Percentiles rank a stretch among this genome's conserved stretches.
Conservation (phyloP, 176 grass and related monocot species). For the Chloris gayana region DNA sequence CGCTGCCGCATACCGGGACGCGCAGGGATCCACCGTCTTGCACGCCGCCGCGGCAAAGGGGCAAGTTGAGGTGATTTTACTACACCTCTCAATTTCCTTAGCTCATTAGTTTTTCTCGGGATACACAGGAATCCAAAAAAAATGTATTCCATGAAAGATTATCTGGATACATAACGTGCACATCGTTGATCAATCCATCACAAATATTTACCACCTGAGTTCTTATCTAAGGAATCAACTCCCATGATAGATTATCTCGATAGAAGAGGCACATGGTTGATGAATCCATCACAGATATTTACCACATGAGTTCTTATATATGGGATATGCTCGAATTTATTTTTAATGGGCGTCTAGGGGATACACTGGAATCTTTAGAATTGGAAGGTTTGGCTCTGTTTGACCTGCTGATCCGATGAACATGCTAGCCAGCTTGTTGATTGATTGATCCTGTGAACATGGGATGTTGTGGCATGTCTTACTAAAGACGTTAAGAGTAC, state of each 20-base stretch:
- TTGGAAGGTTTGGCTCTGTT: neutral
- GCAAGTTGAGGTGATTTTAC: slow-evolving; percentile 62
- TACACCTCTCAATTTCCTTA: neutral
- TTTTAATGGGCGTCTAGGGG: neutral
- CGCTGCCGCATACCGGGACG: slow-evolving; percentile 62
- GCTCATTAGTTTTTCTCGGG: neutral
- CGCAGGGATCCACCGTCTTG: slow-evolving; percentile 72
- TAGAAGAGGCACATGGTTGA: neutral
- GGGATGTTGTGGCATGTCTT: neutral
- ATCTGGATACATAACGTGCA: neutral
- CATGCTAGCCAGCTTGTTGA: slow-evolving; percentile 32
- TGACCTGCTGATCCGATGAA: slow-evolving; percentile 36
- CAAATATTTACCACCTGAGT: neutral
- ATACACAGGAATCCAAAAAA: neutral
- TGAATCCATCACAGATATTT: neutral
- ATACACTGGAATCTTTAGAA: neutral
- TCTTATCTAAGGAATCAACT: too few species aligned
- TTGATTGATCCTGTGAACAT: neutral
- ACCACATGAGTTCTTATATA: neutral
- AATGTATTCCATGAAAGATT: neutral
- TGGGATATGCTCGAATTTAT: neutral
- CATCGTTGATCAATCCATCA: neutral
- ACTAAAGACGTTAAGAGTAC: slow-evolving; percentile 1
- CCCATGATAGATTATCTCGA: neutral
- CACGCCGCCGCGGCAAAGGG: slow-evolving; percentile 71